A percentile compares a stretch with the other conserved stretches of the same genome.
Evolutionary conservation across 768 basidiomycete species (phyloP).

Genomic region (Leccinum olivaceopallidum): DNA sequence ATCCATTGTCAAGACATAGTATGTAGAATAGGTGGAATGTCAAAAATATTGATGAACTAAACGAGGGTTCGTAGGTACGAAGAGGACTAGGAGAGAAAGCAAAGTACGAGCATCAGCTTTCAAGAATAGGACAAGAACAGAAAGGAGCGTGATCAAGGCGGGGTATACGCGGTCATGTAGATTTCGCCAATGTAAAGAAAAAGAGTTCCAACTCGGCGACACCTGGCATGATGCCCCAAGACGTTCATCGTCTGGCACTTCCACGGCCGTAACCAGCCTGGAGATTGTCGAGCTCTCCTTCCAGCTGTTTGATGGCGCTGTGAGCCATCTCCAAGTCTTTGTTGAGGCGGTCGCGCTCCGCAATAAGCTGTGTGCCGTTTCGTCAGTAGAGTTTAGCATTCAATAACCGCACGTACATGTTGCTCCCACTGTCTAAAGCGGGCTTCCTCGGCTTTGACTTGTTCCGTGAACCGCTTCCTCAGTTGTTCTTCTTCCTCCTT

Average conservation of each 20-base stretch:
- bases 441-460: constrained; percentile 98
- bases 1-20: constrained; percentile 15
- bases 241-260: constrained; percentile 33
- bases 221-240: neutral
- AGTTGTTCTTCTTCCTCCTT: constrained; percentile 98
- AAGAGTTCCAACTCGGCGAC: constrained; percentile 7
- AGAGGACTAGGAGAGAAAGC: constrained; percentile 3
- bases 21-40: constrained; percentile 17
- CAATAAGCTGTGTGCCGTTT: constrained; percentile 73
- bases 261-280: constrained; percentile 84
- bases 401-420: constrained; percentile 59
- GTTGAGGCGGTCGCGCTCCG: constrained; percentile 97
- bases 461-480: constrained; percentile 97
- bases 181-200: constrained; percentile 9
- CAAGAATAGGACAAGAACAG: constrained; percentile 11
- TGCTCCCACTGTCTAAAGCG: constrained; percentile 99
- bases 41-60: constrained; percentile 21
- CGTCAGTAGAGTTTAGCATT: constrained; percentile 15
- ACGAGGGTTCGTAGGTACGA: constrained; percentile 23
- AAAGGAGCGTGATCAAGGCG: constrained; percentile 18
- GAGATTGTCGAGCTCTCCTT: constrained; percentile 87
- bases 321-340: constrained; percentile 95
- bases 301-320: constrained; percentile 88
- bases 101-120: constrained; percentile 8
- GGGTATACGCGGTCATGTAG: constrained; percentile 29